Conservation (phyloP, 768 basidiomycete species). For the Cubamyces sp. region DNA sequence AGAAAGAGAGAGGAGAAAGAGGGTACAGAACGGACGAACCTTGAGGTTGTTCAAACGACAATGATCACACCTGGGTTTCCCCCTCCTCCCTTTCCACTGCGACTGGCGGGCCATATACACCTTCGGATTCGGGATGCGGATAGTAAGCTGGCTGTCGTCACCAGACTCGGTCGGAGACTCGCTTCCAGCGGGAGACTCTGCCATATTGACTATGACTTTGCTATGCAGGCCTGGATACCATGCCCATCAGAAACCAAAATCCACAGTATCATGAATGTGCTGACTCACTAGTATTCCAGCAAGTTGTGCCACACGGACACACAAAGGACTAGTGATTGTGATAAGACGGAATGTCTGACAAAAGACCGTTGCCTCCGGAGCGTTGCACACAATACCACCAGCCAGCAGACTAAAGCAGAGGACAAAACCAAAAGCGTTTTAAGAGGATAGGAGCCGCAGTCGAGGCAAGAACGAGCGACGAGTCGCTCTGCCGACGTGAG, state of each 20-base stretch:
- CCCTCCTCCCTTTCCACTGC: conserved; percentile 74
- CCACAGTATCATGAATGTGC: background rate
- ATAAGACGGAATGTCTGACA: conserved; percentile 14
- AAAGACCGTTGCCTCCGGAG: background rate
- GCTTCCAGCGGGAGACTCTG: conserved; percentile 36
- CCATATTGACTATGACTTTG: conserved; percentile 19
- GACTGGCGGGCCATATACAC: conserved; percentile 71
- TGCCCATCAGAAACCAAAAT: background rate
- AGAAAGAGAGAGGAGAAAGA: conserved; percentile 20
- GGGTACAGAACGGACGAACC: conserved; percentile 44
- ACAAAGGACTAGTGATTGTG: conserved; percentile 15
- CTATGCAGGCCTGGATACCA: background rate
- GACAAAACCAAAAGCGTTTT: background rate
- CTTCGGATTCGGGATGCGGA: conserved; percentile 70
- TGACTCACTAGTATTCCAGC: background rate
- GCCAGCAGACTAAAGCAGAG: background rate
- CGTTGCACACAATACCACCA: background rate
- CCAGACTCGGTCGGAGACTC: conserved; percentile 38
- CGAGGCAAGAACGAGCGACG: conserved; percentile 13
- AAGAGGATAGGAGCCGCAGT: background rate
- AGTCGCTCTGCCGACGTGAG: conserved; percentile 25
- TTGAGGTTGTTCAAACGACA: conserved; percentile 75
- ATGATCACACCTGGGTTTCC: conserved; percentile 75
- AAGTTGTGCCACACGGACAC: background rate
- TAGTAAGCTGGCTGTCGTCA: conserved; percentile 50